Percentiles rank a stretch among this genome's conserved stretches.
Evolutionary conservation across 371 early-diverging fungal species (phyloP).

Genomic region (Mortierella sp.): DNA sequence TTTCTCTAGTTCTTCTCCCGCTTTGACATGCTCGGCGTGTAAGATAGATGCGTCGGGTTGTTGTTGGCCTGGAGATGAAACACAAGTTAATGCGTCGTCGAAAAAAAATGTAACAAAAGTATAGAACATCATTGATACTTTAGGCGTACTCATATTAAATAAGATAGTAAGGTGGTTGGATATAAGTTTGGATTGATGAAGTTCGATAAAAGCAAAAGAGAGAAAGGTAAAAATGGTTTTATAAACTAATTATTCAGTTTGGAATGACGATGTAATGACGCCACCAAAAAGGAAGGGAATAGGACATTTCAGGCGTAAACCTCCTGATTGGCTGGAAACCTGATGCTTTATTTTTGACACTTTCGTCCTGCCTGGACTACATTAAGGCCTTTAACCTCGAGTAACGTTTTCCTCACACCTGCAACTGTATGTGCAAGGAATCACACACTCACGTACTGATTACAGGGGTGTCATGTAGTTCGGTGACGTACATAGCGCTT

Average conservation of each 20-base stretch:
- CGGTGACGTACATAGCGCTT: too few species aligned
- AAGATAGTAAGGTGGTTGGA: not conserved
- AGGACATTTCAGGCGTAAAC: too few species aligned
- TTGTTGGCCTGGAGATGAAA: not conserved
- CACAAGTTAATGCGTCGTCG: not conserved
- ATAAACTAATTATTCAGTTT: not conserved
- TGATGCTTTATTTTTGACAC: not conserved
- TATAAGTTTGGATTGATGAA: not conserved
- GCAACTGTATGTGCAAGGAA: too few species aligned
- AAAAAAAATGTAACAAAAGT: too few species aligned
- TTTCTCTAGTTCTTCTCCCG: slow-evolving; percentile 58
- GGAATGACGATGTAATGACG: slow-evolving; percentile 2
- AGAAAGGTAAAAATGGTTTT: not conserved
- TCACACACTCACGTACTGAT: too few species aligned
- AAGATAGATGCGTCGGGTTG: not conserved
- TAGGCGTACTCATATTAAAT: not conserved
- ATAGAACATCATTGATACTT: not conserved
- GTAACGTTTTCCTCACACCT: slow-evolving; percentile 7
- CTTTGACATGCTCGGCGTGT: slow-evolving; percentile 23
- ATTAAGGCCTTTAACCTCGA: slow-evolving; percentile 3
- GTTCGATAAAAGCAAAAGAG: not conserved
- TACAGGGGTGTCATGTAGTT: too few species aligned
- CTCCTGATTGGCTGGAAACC: too few species aligned
- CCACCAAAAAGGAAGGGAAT: not conserved
- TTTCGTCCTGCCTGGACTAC: not conserved